phyloP scores from a whole-genome alignment of 441 rosid genomes.

The Pelargonium citronellum region DNA sequence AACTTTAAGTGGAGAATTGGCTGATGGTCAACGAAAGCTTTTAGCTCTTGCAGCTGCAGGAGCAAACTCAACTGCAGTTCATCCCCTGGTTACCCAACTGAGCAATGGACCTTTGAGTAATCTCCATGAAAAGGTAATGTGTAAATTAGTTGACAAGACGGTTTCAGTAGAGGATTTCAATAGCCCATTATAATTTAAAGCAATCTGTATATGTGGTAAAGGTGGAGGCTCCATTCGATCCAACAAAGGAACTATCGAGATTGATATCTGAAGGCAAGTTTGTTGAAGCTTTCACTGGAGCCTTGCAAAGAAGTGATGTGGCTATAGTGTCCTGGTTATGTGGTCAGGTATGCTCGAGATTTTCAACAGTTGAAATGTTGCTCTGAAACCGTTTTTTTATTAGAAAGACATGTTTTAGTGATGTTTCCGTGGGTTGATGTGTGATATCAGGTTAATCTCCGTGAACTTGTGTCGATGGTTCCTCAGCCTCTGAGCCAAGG shows the following conservation, averaged over 20 bases:
- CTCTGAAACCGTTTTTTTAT: not conserved
- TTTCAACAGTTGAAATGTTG: not conserved
- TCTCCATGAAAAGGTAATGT: slow-evolving; percentile 45
- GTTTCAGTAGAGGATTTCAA: not conserved
- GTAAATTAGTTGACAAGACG: not conserved
- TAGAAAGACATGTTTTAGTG: not conserved
- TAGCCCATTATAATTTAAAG: slow-evolving; percentile 1
- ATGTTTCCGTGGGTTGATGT: not conserved
- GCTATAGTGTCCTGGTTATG: slow-evolving; percentile 61
- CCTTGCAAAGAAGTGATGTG: slow-evolving; percentile 54
- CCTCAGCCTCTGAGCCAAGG: slow-evolving; percentile 66
- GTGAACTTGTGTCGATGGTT: slow-evolving; percentile 30
- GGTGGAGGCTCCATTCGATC: slow-evolving; percentile 51
- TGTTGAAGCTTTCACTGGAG: slow-evolving; percentile 54
- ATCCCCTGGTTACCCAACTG: slow-evolving; percentile 37
- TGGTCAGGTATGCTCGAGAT: slow-evolving; percentile 40
- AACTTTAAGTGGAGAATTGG: slow-evolving; percentile 51
- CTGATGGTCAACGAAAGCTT: slow-evolving; percentile 49
- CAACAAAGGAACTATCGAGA: slow-evolving; percentile 45
- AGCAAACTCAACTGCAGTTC: slow-evolving; percentile 38
- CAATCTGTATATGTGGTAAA: slow-evolving; percentile 19
- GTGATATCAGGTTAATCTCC: slow-evolving; percentile 46
- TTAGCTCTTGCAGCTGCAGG: slow-evolving; percentile 48
- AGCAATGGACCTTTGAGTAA: slow-evolving; percentile 46
- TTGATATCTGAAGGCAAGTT: slow-evolving; percentile 47